Percentiles rank a stretch among this genome's conserved stretches.
phyloP scores from a whole-genome alignment of 371 early-diverging fungal genomes.

The Actinomortierella wolfii region DNA sequence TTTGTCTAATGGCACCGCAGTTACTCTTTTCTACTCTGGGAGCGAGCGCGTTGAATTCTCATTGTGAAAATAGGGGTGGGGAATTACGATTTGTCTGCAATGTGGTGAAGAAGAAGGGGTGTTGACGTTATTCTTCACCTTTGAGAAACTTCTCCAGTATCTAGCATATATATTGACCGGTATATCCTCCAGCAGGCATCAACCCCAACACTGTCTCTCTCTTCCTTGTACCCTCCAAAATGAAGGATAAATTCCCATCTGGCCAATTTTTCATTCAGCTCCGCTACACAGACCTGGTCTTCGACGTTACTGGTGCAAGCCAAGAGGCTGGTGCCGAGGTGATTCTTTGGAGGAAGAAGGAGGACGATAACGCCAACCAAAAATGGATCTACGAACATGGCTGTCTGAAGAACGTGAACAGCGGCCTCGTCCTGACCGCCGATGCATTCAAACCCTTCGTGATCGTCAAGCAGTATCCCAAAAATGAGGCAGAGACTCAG shows the following conservation, averaged over 20 bases:
- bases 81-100: no score
- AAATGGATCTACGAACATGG: slow-evolving; percentile 19
- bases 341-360: slow-evolving; percentile 7
- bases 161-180: no score
- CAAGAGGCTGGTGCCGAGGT: slow-evolving; percentile 8
- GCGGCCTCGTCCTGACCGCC: slow-evolving; percentile 14
- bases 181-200: no score
- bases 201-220: no score
- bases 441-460: not conserved
- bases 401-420: slow-evolving; percentile 16
- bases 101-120: no score
- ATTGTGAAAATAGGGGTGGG: no score
- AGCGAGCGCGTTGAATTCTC: no score
- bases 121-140: no score
- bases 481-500: not conserved
- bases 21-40: no score
- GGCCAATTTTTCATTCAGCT: slow-evolving; percentile 14
- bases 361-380: slow-evolving; percentile 14
- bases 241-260: slow-evolving; percentile 13
- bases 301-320: slow-evolving; percentile 8
- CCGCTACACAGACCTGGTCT: slow-evolving; percentile 17
- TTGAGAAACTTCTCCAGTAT: no score
- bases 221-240: slow-evolving; percentile 4
- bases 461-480: slow-evolving; percentile 1
- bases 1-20: no score